Evolutionary conservation across 2,329 filamentous ascomycete species (phyloP), one percentile per base, ranked within the genome.

Genomic region (Pestalotiopsis sp.): DNA sequence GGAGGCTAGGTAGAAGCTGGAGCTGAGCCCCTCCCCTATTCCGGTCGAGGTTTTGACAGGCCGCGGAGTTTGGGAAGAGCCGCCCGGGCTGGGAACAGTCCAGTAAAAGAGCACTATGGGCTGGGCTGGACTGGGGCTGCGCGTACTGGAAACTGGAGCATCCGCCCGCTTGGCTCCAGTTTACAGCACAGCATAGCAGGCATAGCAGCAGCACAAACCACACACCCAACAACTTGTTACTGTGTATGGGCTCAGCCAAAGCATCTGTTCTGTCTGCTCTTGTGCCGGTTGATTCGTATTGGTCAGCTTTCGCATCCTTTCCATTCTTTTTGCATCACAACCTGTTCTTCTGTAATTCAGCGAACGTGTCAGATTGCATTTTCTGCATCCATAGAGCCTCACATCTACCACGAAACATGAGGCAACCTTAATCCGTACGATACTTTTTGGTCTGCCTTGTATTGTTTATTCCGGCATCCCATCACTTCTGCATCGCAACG

Each of bases 21-120:
- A 27, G 57, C 57, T 59, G 57, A 59, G 57, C 57, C 59, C 59
- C 59, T n/a, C 59, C 59, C 59, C 59, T 62, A 62, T 62, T 36
- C 59, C 23, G 31, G 17, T 59, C 57, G 14, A 52, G 3, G 17
- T 52, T 52, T 52, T 52, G 45, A 52, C 45, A 52, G 45, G 45
- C 45, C 17, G 45, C 45, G 45, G 45, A 52, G 45, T 52, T 52
- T 52, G 45, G 41, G 45, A 52, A 23, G 45, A 52, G 17, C 4
- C 45, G 17, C 45, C n/a, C 45, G 45, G 17, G 45, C 45, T 52
- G 3, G 45, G 45, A 9, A n/a, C 17, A 9, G 20, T n/a, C 17
- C 45, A 52, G 17, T 52, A 20, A 17, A n/a, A 52, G 45, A 52
- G 45, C 7, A 23, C 20, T n/a, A n/a, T 52, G 45, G 45, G 45